Percentiles rank a stretch among this genome's conserved stretches.
Evolutionary conservation across 345 rosid genomes (phyloP).

Genomic region (Eucalyptus dawsonii): DNA sequence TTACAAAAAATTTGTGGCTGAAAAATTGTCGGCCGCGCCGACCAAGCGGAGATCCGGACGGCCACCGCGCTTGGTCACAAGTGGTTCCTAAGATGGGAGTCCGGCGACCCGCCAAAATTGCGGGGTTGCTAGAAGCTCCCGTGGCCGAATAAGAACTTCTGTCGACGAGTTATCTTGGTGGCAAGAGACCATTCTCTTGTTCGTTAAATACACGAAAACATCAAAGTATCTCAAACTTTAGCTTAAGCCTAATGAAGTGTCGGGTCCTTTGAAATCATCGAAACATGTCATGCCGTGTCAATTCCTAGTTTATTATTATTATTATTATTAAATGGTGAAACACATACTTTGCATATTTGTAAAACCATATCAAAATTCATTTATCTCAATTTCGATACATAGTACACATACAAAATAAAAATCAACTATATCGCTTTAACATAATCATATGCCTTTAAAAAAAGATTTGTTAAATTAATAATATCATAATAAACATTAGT

Average conservation of each 20-base stretch:
- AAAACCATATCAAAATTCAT: too few relatives aligned
- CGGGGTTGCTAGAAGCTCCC: fast-evolving
- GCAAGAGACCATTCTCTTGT: neutral
- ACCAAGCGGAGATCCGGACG: too few relatives aligned
- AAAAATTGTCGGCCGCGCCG: too few relatives aligned
- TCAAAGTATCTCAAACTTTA: neutral
- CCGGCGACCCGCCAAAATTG: neutral
- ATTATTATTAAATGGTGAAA: too few relatives aligned
- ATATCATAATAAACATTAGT: too few relatives aligned
- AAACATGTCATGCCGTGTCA: fast-evolving
- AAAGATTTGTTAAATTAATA: too few relatives aligned
- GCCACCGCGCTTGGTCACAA: too few relatives aligned
- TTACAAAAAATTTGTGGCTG: too few relatives aligned
- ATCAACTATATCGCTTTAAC: neutral
- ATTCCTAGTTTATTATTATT: too few relatives aligned
- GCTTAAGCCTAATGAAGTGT: neutral
- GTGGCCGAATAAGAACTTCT: neutral
- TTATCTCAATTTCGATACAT: too few relatives aligned
- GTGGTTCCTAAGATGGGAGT: neutral
- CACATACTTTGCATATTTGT: fast-evolving
- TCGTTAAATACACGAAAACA: neutral
- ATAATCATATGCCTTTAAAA: neutral
- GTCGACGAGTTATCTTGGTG: neutral
- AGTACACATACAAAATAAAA: too few relatives aligned
- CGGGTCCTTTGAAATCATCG: neutral